Evolutionary conservation across 176 grass and related monocot species (phyloP), one percentile per base, ranked within the genome.

Genomic region (Rhynchospora pubera): DNA sequence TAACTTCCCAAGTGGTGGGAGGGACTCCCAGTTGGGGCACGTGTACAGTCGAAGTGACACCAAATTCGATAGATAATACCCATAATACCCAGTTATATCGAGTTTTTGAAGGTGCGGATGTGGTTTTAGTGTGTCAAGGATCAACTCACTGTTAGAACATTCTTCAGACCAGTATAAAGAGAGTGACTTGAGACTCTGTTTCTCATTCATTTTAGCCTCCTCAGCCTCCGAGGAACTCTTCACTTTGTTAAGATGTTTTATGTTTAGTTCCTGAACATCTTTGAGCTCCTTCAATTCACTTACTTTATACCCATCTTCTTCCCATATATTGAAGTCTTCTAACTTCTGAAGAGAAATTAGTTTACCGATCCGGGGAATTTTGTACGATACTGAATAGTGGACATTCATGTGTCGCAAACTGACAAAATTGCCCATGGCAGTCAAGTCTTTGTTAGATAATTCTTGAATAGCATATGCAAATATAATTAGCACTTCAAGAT

Each of bases 301-400:
- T 39, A 81, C 53, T 62, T 51, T 88, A 19, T 63, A 15, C 16
- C 55, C 74, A 51, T 80, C 34, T 42, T 88, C 60, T 32, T 83
- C 13, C 8, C 6, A 76, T 1, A 75, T 12, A 11, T 77, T 24
- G 19, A 84, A 74, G 5, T 13, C 18, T 8, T 79, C 64, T 30
- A 88, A 57, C 32, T 88, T 83, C 55, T 85, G 50, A 10, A 87
- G 44, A 44, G 70, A 84, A 4, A 61, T 24, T 66, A 83, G 30
- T 28, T 65, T 87, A 73, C 86, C 81, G 2, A 71, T 79, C 26
- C 57, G 6, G 3, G 51, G 71, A 7, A 79, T 45, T 32, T 56
- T 62, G 3, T 67, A 84, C 6, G 50, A 9, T 18, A 82, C 50
- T n/a, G 34, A 81, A 34, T 16, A 44, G 55, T 46, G 65, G 57